A percentile compares a stretch with the other conserved stretches of the same genome.
These are phyloP conservation scores for Mycena venus DNA, from an alignment of 768 basidiomycete genomes.

Conservation along the genomic window DNA sequence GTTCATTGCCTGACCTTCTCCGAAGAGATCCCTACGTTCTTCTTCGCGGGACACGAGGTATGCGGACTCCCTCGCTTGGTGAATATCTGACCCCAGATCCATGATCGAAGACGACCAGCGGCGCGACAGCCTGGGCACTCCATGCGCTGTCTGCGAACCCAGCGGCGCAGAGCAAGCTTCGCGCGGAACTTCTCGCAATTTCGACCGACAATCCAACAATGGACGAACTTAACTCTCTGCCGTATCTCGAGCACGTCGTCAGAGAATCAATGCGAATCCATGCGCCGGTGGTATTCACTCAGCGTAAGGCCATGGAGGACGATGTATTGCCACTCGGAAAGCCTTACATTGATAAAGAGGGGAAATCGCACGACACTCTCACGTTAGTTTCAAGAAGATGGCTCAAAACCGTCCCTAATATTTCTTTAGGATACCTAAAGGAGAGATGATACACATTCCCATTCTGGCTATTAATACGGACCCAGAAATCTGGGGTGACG, in stretches of 20 bases:
- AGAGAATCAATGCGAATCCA: slow-evolving; percentile 71
- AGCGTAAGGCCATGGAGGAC: slow-evolving; percentile 63
- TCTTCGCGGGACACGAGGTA: slow-evolving; percentile 52
- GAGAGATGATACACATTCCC: slow-evolving; percentile 61
- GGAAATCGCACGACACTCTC: slow-evolving; percentile 54
- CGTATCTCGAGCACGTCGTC: slow-evolving; percentile 64
- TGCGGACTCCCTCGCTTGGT: not conserved
- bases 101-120: not conserved
- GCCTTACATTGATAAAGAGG: slow-evolving; percentile 60
- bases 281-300: slow-evolving; percentile 60
- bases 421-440: slow-evolving; percentile 53
- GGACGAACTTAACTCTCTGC: slow-evolving; percentile 54
- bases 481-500: slow-evolving; percentile 39
- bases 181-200: slow-evolving; percentile 55
- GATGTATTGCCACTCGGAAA: slow-evolving; percentile 64
- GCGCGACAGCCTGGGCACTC: slow-evolving; percentile 53
- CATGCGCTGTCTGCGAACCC: slow-evolving; percentile 54
- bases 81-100: not conserved
- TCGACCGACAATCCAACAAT: slow-evolving; percentile 52
- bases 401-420: not conserved
- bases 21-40: slow-evolving; percentile 56
- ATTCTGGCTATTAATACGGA: slow-evolving; percentile 67
- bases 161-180: slow-evolving; percentile 56
- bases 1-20: not conserved
- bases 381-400: slow-evolving; percentile 10